Conservation (phyloP, 306 rosid species). For the Leucaena leucocephala region DNA sequence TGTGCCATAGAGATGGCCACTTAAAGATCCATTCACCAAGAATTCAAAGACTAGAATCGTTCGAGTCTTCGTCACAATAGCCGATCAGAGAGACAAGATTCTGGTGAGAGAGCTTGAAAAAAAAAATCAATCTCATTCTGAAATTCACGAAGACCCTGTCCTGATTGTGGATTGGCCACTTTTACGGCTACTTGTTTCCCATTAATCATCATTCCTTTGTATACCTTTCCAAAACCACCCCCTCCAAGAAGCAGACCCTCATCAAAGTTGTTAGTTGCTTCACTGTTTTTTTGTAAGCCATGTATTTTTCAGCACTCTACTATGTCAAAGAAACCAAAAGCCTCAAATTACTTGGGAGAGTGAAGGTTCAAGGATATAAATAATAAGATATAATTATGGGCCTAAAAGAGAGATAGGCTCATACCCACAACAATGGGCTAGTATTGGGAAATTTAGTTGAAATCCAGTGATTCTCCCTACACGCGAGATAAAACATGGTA, state of each 20-base stretch:
- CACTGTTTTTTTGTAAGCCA: slow-evolving; percentile 70
- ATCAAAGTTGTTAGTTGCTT: slow-evolving; percentile 86
- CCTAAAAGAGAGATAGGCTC: no score
- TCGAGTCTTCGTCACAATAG: slow-evolving; percentile 85
- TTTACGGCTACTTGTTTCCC: slow-evolving; percentile 68
- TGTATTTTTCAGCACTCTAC: slow-evolving; percentile 48
- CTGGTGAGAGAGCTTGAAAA: slow-evolving; percentile 84
- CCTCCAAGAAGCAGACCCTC: slow-evolving; percentile 79
- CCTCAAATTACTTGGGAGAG: no score
- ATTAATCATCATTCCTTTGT: slow-evolving; percentile 79
- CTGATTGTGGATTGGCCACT: slow-evolving; percentile 22
- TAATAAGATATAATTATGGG: no score
- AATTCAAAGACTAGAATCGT: slow-evolving; percentile 92
- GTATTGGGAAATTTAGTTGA: no score
- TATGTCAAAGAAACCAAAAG: no score
- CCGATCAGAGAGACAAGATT: slow-evolving; percentile 83
- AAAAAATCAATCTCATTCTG: slow-evolving; percentile 88
- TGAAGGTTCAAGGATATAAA: no score
- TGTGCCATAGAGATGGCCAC: slow-evolving; percentile 89
- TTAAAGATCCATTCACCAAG: slow-evolving; percentile 92
- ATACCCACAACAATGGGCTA: no score
- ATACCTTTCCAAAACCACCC: slow-evolving; percentile 93
- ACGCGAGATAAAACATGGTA: no score
- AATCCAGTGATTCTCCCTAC: no score
- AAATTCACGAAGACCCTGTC: slow-evolving; percentile 87